Evolutionary conservation across 2,329 filamentous ascomycete genomes (phyloP), one percentile per base, ranked within the genome.

Genomic region (Didymella keratinophila): DNA sequence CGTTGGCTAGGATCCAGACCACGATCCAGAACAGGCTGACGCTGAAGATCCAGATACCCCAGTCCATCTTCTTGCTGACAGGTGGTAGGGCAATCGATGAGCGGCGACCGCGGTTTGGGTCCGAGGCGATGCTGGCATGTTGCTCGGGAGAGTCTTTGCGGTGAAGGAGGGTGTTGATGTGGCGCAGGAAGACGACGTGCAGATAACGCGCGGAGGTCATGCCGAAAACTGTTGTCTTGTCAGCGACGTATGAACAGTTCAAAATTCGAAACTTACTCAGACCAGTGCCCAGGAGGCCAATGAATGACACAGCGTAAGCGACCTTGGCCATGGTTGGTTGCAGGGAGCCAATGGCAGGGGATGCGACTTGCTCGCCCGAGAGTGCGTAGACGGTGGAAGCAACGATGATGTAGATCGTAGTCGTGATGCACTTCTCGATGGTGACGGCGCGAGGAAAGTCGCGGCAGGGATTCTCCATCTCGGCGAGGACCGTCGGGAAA

Each of bases 1-100:
- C 68, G 58, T 71, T 72, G 44, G 69, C 64, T 12, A 71, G 53
- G 47, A 70, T 69, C 67, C 67, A 72, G 14, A 69, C 65, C 5
- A 68, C 61, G 20, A 68, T 43, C 69, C 68, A 71, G 63, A 72
- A 72, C 1, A 70, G 39, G 1, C 59, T 64, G 28, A 69, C 68
- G 25, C 63, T 52, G 52, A 66, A 66, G 39, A 70, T 20, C 68
- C 69, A 72, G 8, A 68, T 60, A 10, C 53, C 51, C 61, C 64
- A 64, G 20, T 70, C 66, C 3, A 60, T 53, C 18, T 50, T 56
- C 37, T 67, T 64, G 52, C 63, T 64, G 6, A 66, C 47, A 1
- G 61, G 37, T n/a, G 64, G 49, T 7, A 67, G 27, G 10, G 56
- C 36, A n/a, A 63, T 11, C 3, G 64, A 66, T 7, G 61, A 57